Percentiles rank a stretch among this genome's conserved stretches.
phyloP scores from a whole-genome alignment of 139 green algal species.

The Axilococcus clingmanii region DNA sequence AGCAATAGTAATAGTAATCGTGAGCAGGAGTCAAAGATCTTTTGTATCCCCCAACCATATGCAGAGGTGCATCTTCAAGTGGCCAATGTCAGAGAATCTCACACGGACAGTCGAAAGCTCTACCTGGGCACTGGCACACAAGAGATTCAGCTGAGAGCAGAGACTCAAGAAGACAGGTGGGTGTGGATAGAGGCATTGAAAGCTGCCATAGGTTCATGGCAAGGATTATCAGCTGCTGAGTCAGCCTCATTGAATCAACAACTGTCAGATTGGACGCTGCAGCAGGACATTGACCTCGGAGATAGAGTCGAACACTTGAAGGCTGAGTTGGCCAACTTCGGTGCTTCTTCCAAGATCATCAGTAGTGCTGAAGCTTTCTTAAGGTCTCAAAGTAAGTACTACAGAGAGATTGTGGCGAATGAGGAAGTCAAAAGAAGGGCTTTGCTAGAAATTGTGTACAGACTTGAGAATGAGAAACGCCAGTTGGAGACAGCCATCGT shows the following conservation, averaged over 20 bases:
- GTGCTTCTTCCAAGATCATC: slow-evolving; percentile 6
- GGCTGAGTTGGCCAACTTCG: neutral
- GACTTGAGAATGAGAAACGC: slow-evolving; percentile 53
- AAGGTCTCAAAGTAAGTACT: slow-evolving; percentile 30
- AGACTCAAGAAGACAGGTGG: slow-evolving; percentile 51
- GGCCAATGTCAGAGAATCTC: slow-evolving; percentile 32
- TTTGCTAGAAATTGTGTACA: slow-evolving; percentile 41
- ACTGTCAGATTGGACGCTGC: neutral
- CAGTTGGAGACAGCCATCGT: slow-evolving; percentile 54
- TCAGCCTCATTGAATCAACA: no score
- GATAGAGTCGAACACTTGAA: neutral
- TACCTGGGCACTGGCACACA: slow-evolving; percentile 59
- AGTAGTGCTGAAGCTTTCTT: slow-evolving; percentile 41
- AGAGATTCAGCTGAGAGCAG: slow-evolving; percentile 44
- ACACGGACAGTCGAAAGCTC: slow-evolving; percentile 59
- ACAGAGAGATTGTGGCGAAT: slow-evolving; percentile 29
- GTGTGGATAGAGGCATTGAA: slow-evolving; percentile 52
- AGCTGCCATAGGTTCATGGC: slow-evolving; percentile 23
- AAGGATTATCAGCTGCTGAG: slow-evolving; percentile 11
- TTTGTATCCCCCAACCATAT: slow-evolving; percentile 17
- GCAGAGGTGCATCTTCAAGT: slow-evolving; percentile 54
- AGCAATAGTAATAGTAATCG: neutral
- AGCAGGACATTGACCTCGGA: neutral
- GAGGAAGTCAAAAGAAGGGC: slow-evolving; percentile 43
- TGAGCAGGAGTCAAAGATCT: neutral